Evolutionary conservation across 257 asterid species (phyloP).

Genomic region (Avicennia marina): DNA sequence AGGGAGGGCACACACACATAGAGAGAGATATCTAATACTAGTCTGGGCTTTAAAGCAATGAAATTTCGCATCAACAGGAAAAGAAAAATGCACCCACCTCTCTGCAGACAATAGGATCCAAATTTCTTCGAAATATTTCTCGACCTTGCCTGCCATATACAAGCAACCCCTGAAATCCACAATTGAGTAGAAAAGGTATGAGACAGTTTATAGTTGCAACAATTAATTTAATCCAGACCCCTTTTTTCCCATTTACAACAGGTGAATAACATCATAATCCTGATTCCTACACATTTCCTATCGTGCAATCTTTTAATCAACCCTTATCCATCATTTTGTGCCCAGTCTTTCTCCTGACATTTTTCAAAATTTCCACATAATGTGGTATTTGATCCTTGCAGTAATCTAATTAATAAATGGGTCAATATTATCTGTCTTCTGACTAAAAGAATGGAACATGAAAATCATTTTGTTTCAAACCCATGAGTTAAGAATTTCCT

Average conservation of each 20-base stretch:
- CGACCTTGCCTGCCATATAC: slow-evolving; percentile 93
- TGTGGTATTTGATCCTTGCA: background rate
- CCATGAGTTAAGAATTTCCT: slow-evolving; percentile 11
- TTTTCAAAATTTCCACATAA: background rate
- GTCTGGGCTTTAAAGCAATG: slow-evolving; percentile 13
- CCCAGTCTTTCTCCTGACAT: too few species aligned
- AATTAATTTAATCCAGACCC: background rate
- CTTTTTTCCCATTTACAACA: background rate
- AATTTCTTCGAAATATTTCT: slow-evolving; percentile 77
- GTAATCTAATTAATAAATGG: background rate
- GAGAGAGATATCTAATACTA: too few species aligned
- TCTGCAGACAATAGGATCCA: slow-evolving; percentile 69
- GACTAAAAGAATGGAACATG: slow-evolving; percentile 4
- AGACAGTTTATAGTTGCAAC: slow-evolving; percentile 5
- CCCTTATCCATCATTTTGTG: background rate
- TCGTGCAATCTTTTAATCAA: background rate
- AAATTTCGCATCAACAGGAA: slow-evolving; percentile 1
- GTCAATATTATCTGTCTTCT: slow-evolving; percentile 9
- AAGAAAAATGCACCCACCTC: slow-evolving; percentile 50
- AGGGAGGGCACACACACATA: too few species aligned
- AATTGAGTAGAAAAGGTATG: slow-evolving; percentile 11
- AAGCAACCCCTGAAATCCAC: slow-evolving; percentile 79
- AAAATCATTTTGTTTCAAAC: slow-evolving; percentile 3
- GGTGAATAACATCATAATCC: slow-evolving; percentile 3
- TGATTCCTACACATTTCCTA: slow-evolving; percentile 1